Evolutionary conservation across 2,329 filamentous ascomycete genomes (phyloP).

Genomic region (Fusarium globosum): DNA sequence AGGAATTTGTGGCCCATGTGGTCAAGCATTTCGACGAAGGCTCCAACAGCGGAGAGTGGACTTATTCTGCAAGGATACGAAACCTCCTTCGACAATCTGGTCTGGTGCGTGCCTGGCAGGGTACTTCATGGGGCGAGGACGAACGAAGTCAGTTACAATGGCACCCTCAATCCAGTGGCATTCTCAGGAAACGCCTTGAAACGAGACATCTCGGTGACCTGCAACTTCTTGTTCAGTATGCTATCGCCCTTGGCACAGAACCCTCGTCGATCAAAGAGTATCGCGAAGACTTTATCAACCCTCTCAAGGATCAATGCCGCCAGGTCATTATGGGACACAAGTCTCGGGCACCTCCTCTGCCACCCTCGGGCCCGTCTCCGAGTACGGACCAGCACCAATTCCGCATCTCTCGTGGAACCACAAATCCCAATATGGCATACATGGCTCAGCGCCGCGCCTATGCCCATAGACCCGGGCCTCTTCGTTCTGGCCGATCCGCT

Average conservation of each 20-base stretch:
- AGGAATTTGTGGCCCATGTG: constrained; percentile 60
- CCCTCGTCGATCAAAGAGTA: constrained; percentile 44
- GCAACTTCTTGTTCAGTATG: constrained; percentile 53
- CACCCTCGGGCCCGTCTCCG: constrained; percentile 41
- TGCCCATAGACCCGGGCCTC: constrained; percentile 44
- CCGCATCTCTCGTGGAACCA: constrained; percentile 50
- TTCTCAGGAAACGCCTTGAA: constrained; percentile 58
- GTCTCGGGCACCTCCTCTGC: constrained; percentile 38
- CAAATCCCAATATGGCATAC: constrained; percentile 52
- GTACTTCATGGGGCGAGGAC: constrained; percentile 50
- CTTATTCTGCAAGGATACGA: constrained; percentile 57
- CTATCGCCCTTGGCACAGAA: constrained; percentile 53
- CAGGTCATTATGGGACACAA: constrained; percentile 51
- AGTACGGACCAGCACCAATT: constrained; percentile 51
- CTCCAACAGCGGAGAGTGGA: constrained; percentile 55
- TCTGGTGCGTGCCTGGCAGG: constrained; percentile 53
- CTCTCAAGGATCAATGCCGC: constrained; percentile 51
- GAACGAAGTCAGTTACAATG: constrained; percentile 52
- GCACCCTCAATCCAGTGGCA: constrained; percentile 56
- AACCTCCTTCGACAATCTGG: constrained; percentile 57
- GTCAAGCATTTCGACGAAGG: constrained; percentile 60
- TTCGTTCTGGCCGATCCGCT: constrained; percentile 47
- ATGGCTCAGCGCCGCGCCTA: constrained; percentile 52
- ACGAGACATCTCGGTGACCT: constrained; percentile 57
- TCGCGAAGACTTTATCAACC: constrained; percentile 50